Conservation (phyloP, 345 rosid genomes). For the Luvunga scandens region DNA sequence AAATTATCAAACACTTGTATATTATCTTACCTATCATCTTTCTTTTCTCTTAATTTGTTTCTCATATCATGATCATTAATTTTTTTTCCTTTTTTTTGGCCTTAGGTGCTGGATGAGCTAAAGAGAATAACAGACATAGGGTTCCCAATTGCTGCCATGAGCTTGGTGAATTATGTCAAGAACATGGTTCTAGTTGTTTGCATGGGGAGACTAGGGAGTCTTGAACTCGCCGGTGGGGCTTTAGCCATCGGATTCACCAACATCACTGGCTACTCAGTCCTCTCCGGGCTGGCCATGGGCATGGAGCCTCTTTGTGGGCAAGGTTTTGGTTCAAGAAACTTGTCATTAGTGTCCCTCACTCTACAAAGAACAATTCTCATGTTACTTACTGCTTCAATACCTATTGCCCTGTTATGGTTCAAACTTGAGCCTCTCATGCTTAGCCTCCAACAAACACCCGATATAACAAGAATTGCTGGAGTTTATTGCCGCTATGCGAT, state of each 20-base stretch:
- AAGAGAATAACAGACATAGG: conserved; percentile 61
- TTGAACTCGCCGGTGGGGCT: conserved; percentile 93
- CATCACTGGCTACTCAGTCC: conserved; percentile 87
- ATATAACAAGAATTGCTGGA: conserved; percentile 63
- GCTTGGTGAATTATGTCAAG: conserved; percentile 65
- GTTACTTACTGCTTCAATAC: conserved; percentile 59
- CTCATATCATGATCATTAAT: background rate
- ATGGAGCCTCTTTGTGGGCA: conserved; percentile 94
- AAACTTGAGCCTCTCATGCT: conserved; percentile 72
- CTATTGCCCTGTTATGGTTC: conserved; percentile 65
- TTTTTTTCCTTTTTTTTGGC: background rate
- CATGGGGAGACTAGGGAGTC: conserved; percentile 87
- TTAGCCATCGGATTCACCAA: conserved; percentile 90
- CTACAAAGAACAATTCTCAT: conserved; percentile 61
- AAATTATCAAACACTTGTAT: conserved; percentile 1
- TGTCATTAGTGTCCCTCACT: conserved; percentile 43
- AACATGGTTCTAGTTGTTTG: conserved; percentile 74
- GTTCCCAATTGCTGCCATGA: conserved; percentile 70
- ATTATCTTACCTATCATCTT: background rate
- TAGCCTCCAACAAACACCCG: conserved; percentile 56
- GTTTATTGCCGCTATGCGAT: conserved; percentile 58
- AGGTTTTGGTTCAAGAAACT: conserved; percentile 74
- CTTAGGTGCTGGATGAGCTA: conserved; percentile 71
- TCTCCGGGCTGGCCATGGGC: conserved; percentile 84
- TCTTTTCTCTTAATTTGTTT: background rate